These are phyloP conservation scores for Xylaria acuta DNA, from an alignment of 495 filamentous ascomycete species.

Conservation along the genomic window DNA sequence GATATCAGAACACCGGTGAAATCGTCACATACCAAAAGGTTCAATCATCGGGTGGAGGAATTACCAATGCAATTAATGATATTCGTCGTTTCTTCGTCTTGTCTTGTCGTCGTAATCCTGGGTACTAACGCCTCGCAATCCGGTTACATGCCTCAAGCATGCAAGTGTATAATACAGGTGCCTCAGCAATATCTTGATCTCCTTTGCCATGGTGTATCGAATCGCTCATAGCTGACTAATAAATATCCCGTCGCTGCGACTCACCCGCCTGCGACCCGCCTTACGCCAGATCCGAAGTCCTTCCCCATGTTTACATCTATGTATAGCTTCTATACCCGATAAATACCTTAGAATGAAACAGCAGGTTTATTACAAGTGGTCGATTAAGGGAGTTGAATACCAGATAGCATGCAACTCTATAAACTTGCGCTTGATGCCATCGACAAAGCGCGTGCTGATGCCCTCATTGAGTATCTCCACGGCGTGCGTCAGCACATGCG, in stretches of 20 bases:
- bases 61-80: not conserved
- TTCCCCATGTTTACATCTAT: not conserved
- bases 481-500: constrained; percentile 50
- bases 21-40: not conserved
- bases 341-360: not conserved
- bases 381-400: not conserved
- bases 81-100: not conserved
- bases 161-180: not conserved
- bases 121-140: not conserved
- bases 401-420: constrained; percentile 33
- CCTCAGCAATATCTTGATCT: not conserved
- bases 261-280: not conserved
- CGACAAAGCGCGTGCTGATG: constrained; percentile 47
- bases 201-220: not conserved
- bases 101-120: not conserved
- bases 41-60: not conserved
- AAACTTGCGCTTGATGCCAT: constrained; percentile 57
- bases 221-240: not conserved
- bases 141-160: not conserved
- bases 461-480: constrained; percentile 54
- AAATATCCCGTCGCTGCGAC: not conserved
- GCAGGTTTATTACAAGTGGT: not conserved
- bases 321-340: not conserved
- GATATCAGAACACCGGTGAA: not conserved
- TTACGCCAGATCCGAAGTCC: not conserved